A percentile compares a stretch with the other conserved stretches of the same genome.
Evolutionary conservation across 2,329 filamentous ascomycete genomes (phyloP).

Genomic region (Penicillium hordei): DNA sequence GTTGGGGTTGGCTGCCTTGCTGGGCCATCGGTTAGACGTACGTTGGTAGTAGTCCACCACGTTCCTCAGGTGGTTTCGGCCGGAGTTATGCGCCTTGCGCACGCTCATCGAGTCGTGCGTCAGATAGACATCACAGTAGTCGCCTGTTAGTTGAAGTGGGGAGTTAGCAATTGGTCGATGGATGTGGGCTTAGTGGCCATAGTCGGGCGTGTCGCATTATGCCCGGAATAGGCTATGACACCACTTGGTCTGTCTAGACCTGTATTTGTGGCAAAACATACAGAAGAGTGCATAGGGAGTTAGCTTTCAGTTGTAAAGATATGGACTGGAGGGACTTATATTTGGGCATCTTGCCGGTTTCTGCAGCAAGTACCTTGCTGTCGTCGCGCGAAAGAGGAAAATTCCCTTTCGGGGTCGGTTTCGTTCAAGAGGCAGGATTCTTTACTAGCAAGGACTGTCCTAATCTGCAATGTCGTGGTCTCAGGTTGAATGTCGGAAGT

Average conservation of each 20-base stretch:
- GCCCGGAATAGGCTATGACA: constrained; percentile 4
- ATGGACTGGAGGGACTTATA: constrained; percentile 59
- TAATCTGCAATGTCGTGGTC: background rate
- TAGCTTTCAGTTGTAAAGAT: constrained; percentile 30
- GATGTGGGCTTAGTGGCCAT: background rate
- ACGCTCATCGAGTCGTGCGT: constrained; percentile 99
- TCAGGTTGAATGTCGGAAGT: background rate
- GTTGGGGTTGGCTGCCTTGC: background rate
- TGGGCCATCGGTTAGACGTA: constrained; percentile 38
- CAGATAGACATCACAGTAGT: constrained; percentile 99
- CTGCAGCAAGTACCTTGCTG: constrained; percentile 18
- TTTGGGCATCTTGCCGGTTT: constrained; percentile 70
- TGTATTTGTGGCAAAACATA: constrained; percentile 42
- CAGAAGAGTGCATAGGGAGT: constrained; percentile 65
- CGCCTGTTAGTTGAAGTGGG: constrained; percentile 51
- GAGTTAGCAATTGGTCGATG: constrained; percentile 10
- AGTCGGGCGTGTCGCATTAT: constrained; percentile 4
- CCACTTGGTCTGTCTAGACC: background rate
- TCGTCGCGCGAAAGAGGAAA: constrained; percentile 22
- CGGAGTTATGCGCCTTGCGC: constrained; percentile 96
- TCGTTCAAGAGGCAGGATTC: background rate
- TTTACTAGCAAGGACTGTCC: background rate
- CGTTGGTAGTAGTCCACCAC: constrained; percentile 98
- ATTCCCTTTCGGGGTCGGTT: constrained; percentile 16
- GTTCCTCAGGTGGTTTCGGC: constrained; percentile 94